Percentiles rank a stretch among this genome's conserved stretches.
Evolutionary conservation across 768 basidiomycete species (phyloP).

Genomic region (Lentinus brumalis): DNA sequence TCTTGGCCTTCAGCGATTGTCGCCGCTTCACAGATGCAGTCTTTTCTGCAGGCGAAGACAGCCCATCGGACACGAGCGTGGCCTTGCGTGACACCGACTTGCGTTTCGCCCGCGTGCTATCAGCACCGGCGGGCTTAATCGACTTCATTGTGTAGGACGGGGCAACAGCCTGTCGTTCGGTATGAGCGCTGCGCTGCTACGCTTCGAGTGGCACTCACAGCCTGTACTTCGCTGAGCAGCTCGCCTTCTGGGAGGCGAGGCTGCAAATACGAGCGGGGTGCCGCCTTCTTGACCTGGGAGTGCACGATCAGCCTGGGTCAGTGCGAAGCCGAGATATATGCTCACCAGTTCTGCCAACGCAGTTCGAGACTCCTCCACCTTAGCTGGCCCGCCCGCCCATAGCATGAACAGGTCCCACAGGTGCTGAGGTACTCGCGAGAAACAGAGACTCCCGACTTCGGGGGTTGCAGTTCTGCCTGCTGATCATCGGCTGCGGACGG

Average conservation of each 20-base stretch:
- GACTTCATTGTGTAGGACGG: slow-evolving; percentile 56
- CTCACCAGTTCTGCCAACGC: slow-evolving; percentile 51
- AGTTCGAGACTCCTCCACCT: slow-evolving; percentile 49
- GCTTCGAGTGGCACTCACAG: slow-evolving; percentile 39
- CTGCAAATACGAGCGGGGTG: slow-evolving; percentile 54
- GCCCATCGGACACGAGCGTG: not conserved
- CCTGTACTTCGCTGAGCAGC: slow-evolving; percentile 59
- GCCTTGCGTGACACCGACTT: slow-evolving; percentile 36
- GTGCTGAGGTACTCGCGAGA: slow-evolving; percentile 48
- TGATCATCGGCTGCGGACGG: not conserved
- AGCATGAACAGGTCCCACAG: slow-evolving; percentile 61
- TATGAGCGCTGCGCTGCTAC: not conserved
- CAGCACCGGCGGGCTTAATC: slow-evolving; percentile 53
- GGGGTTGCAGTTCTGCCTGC: slow-evolving; percentile 18
- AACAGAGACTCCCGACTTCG: slow-evolving; percentile 47
- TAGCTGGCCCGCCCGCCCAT: slow-evolving; percentile 63
- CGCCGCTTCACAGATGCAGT: slow-evolving; percentile 42
- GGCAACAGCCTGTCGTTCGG: slow-evolving; percentile 39
- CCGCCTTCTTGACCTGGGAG: slow-evolving; percentile 37
- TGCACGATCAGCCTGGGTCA: not conserved
- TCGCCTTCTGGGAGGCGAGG: slow-evolving; percentile 59
- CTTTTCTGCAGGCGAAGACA: slow-evolving; percentile 1
- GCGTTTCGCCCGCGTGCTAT: slow-evolving; percentile 37
- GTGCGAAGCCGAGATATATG: not conserved
- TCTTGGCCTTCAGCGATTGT: slow-evolving; percentile 38